Evolutionary conservation across 108 stramenopile species (phyloP), one percentile per base, ranked within the genome.

Genomic region (Cyclostephanos tholiformis): DNA sequence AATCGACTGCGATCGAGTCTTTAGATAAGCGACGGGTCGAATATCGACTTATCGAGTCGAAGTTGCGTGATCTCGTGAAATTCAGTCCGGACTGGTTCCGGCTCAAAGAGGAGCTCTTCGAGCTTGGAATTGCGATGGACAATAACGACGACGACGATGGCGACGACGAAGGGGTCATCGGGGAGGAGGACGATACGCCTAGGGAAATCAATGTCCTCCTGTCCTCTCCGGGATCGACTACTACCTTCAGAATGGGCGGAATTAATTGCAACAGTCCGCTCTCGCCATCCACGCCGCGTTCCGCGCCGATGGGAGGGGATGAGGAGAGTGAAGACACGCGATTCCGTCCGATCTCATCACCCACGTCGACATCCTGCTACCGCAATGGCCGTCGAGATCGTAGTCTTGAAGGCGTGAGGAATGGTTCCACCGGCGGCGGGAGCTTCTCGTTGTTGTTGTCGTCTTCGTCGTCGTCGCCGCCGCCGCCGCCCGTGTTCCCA

Each of bases 21-120:
- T 46, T 6, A 17, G 27, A 57, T 41, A 4, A 2, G 11, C 53
- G 41, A 23, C 4, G 19, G 59, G 13, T 19, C 3, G 35, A 59
- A 60, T 56, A 30, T 70, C 69, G 32, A 70, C 58, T 25, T 13
- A 70, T 70, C 41, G 69, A 70, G 44, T 43, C 30, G 1, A 32
- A 72, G 20, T 20, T 72, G n/a, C 16, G 63, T 1, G 4, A 0
- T 5, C 43, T 43, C 36, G 46, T 46, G 44, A 72, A 72, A 38
- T 72, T 72, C 41, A 64, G 60, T 53, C 49, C 20, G 14, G 71
- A 63, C 29, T 72, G 71, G 71, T 72, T 72, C 49, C 20, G 63
- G 55, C 52, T 72, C 4, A 72, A 72, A 32, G 71, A 63, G 26
- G 62, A 72, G 32, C 48, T 72, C 26, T 61, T 72, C 9, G 63